Evolutionary conservation across 495 filamentous ascomycete species (phyloP).

Genomic region (Hypoxylon perforatum): DNA sequence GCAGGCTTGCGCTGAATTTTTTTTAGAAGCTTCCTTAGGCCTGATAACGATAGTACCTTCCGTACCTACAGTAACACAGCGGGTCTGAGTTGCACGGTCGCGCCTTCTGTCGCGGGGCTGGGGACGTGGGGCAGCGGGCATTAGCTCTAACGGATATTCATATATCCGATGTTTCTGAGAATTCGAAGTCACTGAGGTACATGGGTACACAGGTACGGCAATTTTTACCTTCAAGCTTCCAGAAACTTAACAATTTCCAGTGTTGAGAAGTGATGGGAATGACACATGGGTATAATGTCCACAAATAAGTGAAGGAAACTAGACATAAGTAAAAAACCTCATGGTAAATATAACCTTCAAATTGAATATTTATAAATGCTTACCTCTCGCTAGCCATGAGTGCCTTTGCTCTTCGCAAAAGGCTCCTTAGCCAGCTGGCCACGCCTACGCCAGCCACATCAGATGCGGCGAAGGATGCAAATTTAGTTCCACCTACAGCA

Average conservation of each 20-base stretch:
- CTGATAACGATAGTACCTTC: no score
- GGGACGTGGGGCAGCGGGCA: slow-evolving; percentile 15
- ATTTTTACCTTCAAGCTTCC: no score
- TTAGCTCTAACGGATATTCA: not conserved
- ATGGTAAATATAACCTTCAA: slow-evolving; percentile 40
- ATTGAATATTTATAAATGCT: slow-evolving; percentile 22
- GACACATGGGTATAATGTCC: slow-evolving; percentile 47
- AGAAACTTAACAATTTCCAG: no score
- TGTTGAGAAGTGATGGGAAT: not conserved
- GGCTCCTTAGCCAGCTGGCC: slow-evolving; percentile 44
- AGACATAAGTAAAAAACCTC: slow-evolving; percentile 43
- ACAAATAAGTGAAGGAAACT: slow-evolving; percentile 57
- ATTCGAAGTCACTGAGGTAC: no score
- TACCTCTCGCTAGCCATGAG: slow-evolving; percentile 53
- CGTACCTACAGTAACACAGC: not conserved
- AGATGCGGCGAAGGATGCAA: slow-evolving; percentile 1
- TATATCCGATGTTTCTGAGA: not conserved
- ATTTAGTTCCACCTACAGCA: not conserved
- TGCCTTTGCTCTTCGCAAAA: slow-evolving; percentile 62
- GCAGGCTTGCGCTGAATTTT: slow-evolving; percentile 32
- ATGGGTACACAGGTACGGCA: no score
- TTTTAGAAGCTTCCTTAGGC: slow-evolving; percentile 25
- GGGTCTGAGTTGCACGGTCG: not conserved
- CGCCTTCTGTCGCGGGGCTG: slow-evolving; percentile 17
- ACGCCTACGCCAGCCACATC: slow-evolving; percentile 5